Base-by-base conservation (phyloP, 768 basidiomycete genomes). In the Auriscalpium orientale region DNA sequence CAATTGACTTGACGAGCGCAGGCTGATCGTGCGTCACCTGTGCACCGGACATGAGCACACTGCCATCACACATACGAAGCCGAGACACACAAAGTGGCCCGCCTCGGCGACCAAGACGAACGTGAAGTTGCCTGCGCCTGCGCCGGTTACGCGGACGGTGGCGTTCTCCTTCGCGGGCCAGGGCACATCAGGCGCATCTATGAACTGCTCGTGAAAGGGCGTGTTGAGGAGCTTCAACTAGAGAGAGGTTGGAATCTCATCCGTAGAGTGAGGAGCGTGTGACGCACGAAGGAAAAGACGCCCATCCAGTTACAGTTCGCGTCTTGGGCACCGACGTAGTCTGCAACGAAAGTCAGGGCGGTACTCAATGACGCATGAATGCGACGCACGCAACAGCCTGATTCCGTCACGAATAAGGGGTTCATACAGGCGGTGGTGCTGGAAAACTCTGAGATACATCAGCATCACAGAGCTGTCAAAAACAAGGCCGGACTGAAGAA, bases 111-210 rank as follows among this genome's bases (percentile, higher is more conserved):
- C 36, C n/a, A 71, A 58, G 13, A 71, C 60, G 56, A 60, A 71
- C 6, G 71, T 70, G 60, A 72, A 62, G 34, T 67, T 66, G 1
- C 71, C 71, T 7, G 71, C 70, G n/a, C 70, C 70, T 18, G 63
- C 58, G 1, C 65, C 68, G 13, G 69, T 62, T 4, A 56, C 61
- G 12, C 67, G 70, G 5, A 69, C 64, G 34, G 66, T 67, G 8
- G 63, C 60, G 35, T 62, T 21, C 50, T 58, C 58, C 13, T 56
- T 43, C 7, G 40, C 53, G 1, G 61, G 65, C 70, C 69, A 71
- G 1, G 67, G 65, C 7, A 69, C 48, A 47, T 72, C 72, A 0
- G 61, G 60, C 4, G 67, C 50, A 12, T 38, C 37, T 18, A 64
- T 58, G 56, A 72, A 72, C 8, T 59, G 51, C 4, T 63, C 50